A percentile compares a stretch with the other conserved stretches of the same genome.
Conservation (phyloP, 2,329 filamentous ascomycete species). For the Zasmidium cellare region DNA sequence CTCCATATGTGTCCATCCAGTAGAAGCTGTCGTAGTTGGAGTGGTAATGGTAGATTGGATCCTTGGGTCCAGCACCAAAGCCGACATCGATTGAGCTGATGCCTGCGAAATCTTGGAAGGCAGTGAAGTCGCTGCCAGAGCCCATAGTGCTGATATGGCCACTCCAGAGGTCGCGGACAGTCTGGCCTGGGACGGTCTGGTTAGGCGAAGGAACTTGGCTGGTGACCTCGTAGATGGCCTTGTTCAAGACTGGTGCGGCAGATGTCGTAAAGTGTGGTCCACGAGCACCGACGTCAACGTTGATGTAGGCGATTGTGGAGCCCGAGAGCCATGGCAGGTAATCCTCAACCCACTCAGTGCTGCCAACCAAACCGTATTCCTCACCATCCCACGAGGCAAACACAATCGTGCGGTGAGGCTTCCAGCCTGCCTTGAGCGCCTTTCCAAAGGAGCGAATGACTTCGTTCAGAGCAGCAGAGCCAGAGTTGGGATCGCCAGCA, state of each 20-base stretch:
- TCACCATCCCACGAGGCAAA: conserved; percentile 71
- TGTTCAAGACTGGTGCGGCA: conserved; percentile 75
- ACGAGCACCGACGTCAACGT: conserved; percentile 73
- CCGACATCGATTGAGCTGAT: conserved; percentile 51
- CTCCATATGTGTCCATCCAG: conserved; percentile 81
- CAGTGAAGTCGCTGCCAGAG: conserved; percentile 53
- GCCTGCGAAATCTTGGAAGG: conserved; percentile 55
- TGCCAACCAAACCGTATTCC: conserved; percentile 83
- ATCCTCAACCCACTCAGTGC: conserved; percentile 92
- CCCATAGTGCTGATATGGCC: conserved; percentile 57
- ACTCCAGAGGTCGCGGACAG: conserved; percentile 64
- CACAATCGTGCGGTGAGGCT: conserved; percentile 83
- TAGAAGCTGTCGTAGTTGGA: conserved; percentile 80
- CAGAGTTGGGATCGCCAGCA: conserved; percentile 78
- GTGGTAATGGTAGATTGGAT: conserved; percentile 73
- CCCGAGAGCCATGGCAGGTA: conserved; percentile 76
- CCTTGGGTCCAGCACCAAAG: conserved; percentile 37
- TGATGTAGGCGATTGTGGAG: conserved; percentile 78
- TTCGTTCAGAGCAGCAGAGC: conserved; percentile 77
- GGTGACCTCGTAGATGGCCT: conserved; percentile 68
- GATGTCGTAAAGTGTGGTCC: conserved; percentile 65
- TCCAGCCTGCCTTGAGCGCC: conserved; percentile 74
- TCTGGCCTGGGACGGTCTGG: conserved; percentile 69
- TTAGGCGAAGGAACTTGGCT: conserved; percentile 65
- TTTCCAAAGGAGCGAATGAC: conserved; percentile 73